Evolutionary conservation across 495 filamentous ascomycete genomes (phyloP), one percentile per base, ranked within the genome.

Genomic region (Podospora bellae-mahoneyi): DNA sequence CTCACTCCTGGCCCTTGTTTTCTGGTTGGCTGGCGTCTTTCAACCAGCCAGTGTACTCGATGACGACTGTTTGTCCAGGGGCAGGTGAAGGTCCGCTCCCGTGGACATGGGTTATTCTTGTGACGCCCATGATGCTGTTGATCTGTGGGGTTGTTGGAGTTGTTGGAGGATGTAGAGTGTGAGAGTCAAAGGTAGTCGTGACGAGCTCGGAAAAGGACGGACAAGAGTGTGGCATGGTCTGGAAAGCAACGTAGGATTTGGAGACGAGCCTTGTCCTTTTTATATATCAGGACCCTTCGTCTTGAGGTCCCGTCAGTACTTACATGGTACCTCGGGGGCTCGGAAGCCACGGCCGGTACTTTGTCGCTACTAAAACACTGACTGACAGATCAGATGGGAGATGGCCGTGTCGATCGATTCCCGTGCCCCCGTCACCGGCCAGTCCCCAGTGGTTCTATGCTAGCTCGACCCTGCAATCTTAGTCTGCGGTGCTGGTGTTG

Each of bases 41-140:
- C 58, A 96, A 83, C 79, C 86, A 93, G 69, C 92, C 92, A 23
- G 89, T 92, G 82, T 95, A 96, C 78, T 91, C 89, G 71, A 96
- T 93, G 71, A 84, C 85, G 72, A 96, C 90, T 18, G 74, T 82
- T 75, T 93, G 87, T 26, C 90, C 89, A 18, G 76, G 74, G 70
- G 78, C 71, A 58, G 92, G 91, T 74, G 78, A 84, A 56, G 84
- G 75, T 18, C 79, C 81, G 66, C 79, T 72, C 32, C 84, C 84
- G 60, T 82, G 75, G 19, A 77, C 62, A 39, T 76, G 70, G 32
- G 75, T 71, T 30, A 75, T 85, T 77, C 83, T 84, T 58, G 74
- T 80, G 53, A 85, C 83, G 65, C 81, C 83, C 85, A 87, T 86
- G 68, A 66, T 78, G 16, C 2, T 48, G 39, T 2, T 48, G 39